These are phyloP conservation scores for Diaporthe caulivora DNA, from an alignment of 2,329 filamentous ascomycete species.

Conservation along the genomic window DNA sequence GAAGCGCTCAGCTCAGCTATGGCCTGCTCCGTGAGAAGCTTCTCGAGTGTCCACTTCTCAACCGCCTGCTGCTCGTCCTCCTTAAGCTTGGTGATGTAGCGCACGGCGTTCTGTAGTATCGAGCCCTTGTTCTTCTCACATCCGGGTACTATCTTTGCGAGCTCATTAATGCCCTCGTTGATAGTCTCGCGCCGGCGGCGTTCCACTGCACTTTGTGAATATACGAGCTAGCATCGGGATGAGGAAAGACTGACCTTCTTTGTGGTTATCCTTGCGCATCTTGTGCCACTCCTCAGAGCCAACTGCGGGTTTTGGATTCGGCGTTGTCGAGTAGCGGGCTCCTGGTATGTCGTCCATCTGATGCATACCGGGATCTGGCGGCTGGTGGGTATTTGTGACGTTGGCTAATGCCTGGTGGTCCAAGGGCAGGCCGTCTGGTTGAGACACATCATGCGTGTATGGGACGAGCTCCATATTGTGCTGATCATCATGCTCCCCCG, in stretches of 20 bases:
- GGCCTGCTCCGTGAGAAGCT: slow-evolving; percentile 88
- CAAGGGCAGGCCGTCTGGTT: slow-evolving; percentile 51
- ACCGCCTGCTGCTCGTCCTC: slow-evolving; percentile 95
- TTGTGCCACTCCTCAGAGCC: slow-evolving; percentile 99
- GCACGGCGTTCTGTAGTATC: slow-evolving; percentile 91
- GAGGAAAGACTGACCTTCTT: slow-evolving; percentile 78
- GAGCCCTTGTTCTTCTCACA: slow-evolving; percentile 99
- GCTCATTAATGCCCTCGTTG: slow-evolving; percentile 98
- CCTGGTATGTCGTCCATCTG: slow-evolving; percentile 42
- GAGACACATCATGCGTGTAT: slow-evolving; percentile 50
- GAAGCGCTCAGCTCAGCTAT: slow-evolving; percentile 88
- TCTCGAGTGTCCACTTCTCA: slow-evolving; percentile 93
- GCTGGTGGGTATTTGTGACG: slow-evolving; percentile 24
- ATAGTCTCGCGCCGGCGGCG: slow-evolving; percentile 97
- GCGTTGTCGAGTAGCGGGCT: slow-evolving; percentile 56
- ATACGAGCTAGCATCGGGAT: neutral
- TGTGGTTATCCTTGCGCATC: slow-evolving; percentile 96
- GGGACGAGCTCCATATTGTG: slow-evolving; percentile 52
- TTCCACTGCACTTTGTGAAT: slow-evolving; percentile 74
- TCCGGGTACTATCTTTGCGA: slow-evolving; percentile 96
- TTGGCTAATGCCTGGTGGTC: slow-evolving; percentile 39
- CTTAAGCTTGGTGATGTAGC: slow-evolving; percentile 94
- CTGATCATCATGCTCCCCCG: slow-evolving; percentile 52
- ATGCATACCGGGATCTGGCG: slow-evolving; percentile 40
- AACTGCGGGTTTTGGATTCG: slow-evolving; percentile 82